A percentile compares a stretch with the other conserved stretches of the same genome.
Evolutionary conservation across 352 stramenopile species (phyloP).

Genomic region (Phytopythium mirpurense): DNA sequence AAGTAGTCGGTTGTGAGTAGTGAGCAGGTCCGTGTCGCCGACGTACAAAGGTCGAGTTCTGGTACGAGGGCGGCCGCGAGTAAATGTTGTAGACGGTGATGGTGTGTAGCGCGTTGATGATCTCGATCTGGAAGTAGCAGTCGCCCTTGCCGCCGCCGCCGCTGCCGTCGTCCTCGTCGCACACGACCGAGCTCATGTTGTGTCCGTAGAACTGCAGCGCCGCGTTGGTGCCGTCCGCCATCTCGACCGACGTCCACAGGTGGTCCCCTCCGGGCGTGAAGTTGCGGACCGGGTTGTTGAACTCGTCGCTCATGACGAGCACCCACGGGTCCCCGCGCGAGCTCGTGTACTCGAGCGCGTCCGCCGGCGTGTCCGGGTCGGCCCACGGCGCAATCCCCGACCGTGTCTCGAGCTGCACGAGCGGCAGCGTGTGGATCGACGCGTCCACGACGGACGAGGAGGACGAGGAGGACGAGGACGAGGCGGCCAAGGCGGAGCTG

Average conservation of each 20-base stretch:
- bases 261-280: slow-evolving; percentile 89
- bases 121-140: slow-evolving; percentile 43
- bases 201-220: slow-evolving; percentile 91
- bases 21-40: too few relatives aligned
- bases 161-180: slow-evolving; percentile 38
- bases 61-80: slow-evolving; percentile 22
- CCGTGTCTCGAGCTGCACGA: slow-evolving; percentile 18
- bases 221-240: slow-evolving; percentile 62
- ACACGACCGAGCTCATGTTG: slow-evolving; percentile 53
- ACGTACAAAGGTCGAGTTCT: slow-evolving; percentile 17
- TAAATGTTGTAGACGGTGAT: slow-evolving; percentile 63
- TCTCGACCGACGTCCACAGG: slow-evolving; percentile 79
- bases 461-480: too few relatives aligned
- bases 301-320: slow-evolving; percentile 68
- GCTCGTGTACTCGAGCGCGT: slow-evolving; percentile 18
- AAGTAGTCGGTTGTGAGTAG: too few relatives aligned
- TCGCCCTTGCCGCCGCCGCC: too few relatives aligned
- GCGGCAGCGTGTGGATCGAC: too few relatives aligned
- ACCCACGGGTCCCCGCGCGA: slow-evolving; percentile 53
- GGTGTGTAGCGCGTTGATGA: slow-evolving; percentile 15
- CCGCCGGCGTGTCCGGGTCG: slow-evolving; percentile 26
- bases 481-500: too few relatives aligned
- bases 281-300: slow-evolving; percentile 41
- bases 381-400: slow-evolving; percentile 32
- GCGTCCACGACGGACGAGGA: too few relatives aligned